Base-by-base conservation (phyloP, 768 basidiomycete genomes). In the Lyophyllum shimeji region DNA sequence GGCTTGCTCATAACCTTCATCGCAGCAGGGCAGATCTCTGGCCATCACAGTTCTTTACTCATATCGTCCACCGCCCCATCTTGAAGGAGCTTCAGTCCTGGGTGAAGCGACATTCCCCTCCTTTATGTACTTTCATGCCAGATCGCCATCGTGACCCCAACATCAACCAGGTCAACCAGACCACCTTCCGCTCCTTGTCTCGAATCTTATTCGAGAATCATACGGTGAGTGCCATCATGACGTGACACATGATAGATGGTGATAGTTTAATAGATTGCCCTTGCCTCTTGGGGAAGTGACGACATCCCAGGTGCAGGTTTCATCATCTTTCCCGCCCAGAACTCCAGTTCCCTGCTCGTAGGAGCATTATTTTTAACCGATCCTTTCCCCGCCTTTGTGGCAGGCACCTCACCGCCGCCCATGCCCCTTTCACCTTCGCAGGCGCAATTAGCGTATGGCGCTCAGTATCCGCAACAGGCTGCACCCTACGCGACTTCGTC, bases 81-180 rank as follows among this genome's bases (percentile, higher is more conserved):
- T 65, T 80, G 55, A 63, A 68, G 55, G 77, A 85, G 31, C 70
- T 85, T 43, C 75, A 80, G 37, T 71, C 73, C 7, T 85, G 83
- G 82, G 73, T 83, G 47, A 75, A 72, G 55, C 76, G 70, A 50
- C 74, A 76, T 56, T 59, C 70, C 44, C 76, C 80, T 29, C 76
- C 82, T 20, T 70, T 83, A 56, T 84, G 82, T 69, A 84, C 84
- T 42, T 81, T 87, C 69, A 80, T 87, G 76, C 80, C 86, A 17
- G 81, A 85, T 63, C 78, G 80, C 31, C 76, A 83, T 39, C 71
- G 80, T 45, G 81, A 85, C 58, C 67, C 77, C 27, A 74, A 76
- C 43, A 66, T 67, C 46, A 76, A 79, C 64, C 70, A 73, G 55
- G 75, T 79, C 57, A 87, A 87, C 64, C 72, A 79, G 62, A 68